Base-by-base conservation (phyloP, 306 rosid genomes). In the Albizia julibrissin region DNA sequence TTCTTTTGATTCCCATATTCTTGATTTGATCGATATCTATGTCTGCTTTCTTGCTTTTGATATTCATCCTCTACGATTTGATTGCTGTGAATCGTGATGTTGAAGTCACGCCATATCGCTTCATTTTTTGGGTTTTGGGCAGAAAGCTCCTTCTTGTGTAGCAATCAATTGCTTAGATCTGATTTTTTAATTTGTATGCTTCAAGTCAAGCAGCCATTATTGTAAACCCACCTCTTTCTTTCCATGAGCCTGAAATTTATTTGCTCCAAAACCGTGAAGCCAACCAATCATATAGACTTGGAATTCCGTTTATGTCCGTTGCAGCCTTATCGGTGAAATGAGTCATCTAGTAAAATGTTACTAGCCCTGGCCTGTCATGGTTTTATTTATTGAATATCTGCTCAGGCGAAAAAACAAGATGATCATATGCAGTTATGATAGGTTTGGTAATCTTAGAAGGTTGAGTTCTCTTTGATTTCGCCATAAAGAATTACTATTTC, bases 111-210 rank as follows among this genome's bases (percentile, higher is more conserved):
- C 24, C 33, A 29, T 13, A 43, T n/a, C n/a, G 2, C 52, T 13
- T 49, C 13, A 6, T n/a, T 11, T 56, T 56, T 59, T 69, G 33
- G 69, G 69, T 47, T n/a, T 44, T 74, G 56, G 29, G 9, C 6
- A 4, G 66, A n/a, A n/a, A 8, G 13, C 39, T 29, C 46, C 59
- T 40, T 59, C 84, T n/a, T 84, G 61, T 29, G 3, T 44, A 33
- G 21, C 74, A 37, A 74, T 74, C 78, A 69, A 50, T 75, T 75
- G n/a, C 79, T 15, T 29, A 65, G 86, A 79, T 86, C 84, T 42
- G 80, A 75, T 50, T 18, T 5, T 18, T 5, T 18, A 50, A 50
- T 50, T 18, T 54, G 4, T 52, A 24, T 29, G n/a, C 74, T 31
- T 78, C 52, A 33, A 22, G 21, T 22, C n/a, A 70, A 29, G 37